Evolutionary conservation across 176 grass and related monocot genomes (phyloP).

Genomic region (Musa itinerans): DNA sequence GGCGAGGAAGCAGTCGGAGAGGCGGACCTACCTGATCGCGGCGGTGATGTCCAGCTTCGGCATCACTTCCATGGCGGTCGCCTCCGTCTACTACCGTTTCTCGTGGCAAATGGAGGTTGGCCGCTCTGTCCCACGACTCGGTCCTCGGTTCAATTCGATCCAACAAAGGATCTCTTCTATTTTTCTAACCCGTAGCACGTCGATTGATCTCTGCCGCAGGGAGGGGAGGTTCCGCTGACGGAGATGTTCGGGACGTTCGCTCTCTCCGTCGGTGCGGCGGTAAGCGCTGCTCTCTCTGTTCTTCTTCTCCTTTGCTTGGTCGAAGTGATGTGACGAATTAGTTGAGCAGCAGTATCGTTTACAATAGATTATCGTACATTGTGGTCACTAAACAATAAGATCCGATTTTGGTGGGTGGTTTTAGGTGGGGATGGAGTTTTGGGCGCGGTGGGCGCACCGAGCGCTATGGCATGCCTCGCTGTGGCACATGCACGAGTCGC

Average conservation of each 20-base stretch:
- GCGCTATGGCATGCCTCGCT: conserved; percentile 88
- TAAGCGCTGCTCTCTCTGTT: conserved; percentile 15
- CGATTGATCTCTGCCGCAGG: conserved; percentile 15
- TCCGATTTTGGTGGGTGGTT: too few relatives aligned
- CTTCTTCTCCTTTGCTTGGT: neutral
- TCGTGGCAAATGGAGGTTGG: conserved; percentile 88
- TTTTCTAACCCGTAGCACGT: neutral
- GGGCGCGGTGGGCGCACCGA: conserved; percentile 88
- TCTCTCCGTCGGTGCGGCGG: conserved; percentile 79
- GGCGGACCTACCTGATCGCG: conserved; percentile 68
- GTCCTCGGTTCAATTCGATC: neutral
- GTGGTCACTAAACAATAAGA: too few relatives aligned
- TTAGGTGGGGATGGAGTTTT: conserved; percentile 93
- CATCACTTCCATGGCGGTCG: conserved; percentile 83
- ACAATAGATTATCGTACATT: too few relatives aligned
- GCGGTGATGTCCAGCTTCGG: conserved; percentile 89
- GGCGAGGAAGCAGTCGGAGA: conserved; percentile 65
- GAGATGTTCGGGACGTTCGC: conserved; percentile 88
- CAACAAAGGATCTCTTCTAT: neutral
- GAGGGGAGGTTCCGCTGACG: conserved; percentile 64
- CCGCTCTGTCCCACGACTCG: neutral
- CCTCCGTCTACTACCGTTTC: conserved; percentile 85
- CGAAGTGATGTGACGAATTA: neutral
- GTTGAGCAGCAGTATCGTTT: neutral
- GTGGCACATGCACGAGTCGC: conserved; percentile 96